phyloP scores from a whole-genome alignment of 1,284 basidiomycete genomes.

The Puccinia triticina region DNA sequence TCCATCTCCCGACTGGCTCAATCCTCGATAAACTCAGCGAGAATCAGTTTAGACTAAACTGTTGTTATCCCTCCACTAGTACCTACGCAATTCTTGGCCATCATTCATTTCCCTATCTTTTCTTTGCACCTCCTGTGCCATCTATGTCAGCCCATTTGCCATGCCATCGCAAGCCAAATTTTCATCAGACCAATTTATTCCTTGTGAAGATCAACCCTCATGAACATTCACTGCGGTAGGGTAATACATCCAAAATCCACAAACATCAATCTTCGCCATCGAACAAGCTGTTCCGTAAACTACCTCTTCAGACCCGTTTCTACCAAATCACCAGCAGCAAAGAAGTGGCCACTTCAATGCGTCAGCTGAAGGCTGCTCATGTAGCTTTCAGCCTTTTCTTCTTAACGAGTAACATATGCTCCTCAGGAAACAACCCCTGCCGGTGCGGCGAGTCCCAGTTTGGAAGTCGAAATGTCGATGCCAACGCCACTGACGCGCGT shows the following conservation, averaged over 20 bases:
- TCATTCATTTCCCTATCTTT: not conserved
- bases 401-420: not conserved
- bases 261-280: slow-evolving; percentile 9
- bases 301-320: not conserved
- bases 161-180: not conserved
- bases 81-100: not conserved
- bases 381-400: slow-evolving; percentile 15
- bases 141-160: slow-evolving; percentile 1
- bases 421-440: not conserved
- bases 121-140: not conserved
- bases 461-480: not conserved
- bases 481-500: not conserved
- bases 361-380: not conserved
- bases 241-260: not conserved
- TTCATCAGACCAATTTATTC: not conserved
- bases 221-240: slow-evolving; percentile 22
- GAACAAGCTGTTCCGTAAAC: not conserved
- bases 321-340: not conserved
- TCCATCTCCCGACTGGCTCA: not conserved
- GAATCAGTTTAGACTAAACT: not conserved
- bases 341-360: slow-evolving; percentile 22
- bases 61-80: not conserved
- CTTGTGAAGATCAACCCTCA: slow-evolving; percentile 16
- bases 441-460: slow-evolving; percentile 1
- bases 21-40: not conserved